Base-by-base conservation (phyloP, 1,139 yeast species). In the Yarrowia galli region DNA sequence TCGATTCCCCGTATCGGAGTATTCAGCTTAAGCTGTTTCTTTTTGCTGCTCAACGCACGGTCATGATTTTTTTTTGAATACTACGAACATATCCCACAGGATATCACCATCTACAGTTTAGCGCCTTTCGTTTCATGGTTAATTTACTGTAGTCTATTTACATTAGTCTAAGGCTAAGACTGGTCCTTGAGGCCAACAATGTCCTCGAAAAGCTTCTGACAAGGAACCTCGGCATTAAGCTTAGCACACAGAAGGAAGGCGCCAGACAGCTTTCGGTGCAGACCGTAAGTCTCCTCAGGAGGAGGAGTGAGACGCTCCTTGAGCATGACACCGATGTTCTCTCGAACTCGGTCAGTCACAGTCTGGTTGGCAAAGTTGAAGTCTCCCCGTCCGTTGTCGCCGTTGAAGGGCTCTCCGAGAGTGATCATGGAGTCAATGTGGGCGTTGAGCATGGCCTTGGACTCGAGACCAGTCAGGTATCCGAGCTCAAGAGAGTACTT, bases 251-350 rank as follows among this genome's bases (percentile, higher is more conserved):
- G 82, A 72, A 95, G 82, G 75, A 91, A 96, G 1, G 96, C 97
- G 13, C 99, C 99, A 76, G 97, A 90, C 75, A 95, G 87, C 75
- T 96, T 95, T 74, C 99, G 84, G 78, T 95, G 99, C 74, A 96
- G 82, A 10, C 97, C 91, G 77, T 95, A 95, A 0, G 99, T 95
- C 77, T 95, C 99, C 76, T 95, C 98, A 3, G 99, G 99, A 6
- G 99, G 99, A 6, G 99, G 98, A 6, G 97, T 87, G 71, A 95
- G 82, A 73, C 99, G 86, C 78, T 96, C 97, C 71, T 89, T 86
- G 72, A 95, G 83, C 99, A 95, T 93, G 66, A 92, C 81, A 3
- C 92, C 87, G 73, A 95, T 91, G 73, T 92, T 92, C 1, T 85
- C 88, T 72, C 97, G 85, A 36, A 93, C 97, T 73, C 99, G 85